These are phyloP conservation scores for Tubosaeta sp. DNA, from an alignment of 768 basidiomycete genomes.

Conservation along the genomic window DNA sequence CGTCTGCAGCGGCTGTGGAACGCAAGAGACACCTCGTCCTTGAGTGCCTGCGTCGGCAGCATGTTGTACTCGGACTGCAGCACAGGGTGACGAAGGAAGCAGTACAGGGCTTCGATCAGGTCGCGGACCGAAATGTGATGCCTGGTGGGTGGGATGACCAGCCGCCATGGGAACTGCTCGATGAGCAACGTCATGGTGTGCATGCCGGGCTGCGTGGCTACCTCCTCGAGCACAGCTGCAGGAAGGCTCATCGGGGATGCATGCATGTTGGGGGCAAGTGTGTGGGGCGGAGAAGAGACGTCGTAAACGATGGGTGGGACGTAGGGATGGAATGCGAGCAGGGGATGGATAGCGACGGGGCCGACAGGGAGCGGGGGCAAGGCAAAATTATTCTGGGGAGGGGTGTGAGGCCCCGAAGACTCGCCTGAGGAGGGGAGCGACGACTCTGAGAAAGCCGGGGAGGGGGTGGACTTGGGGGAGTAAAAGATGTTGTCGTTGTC, in stretches of 20 bases:
- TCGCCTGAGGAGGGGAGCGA: slow-evolving; percentile 29
- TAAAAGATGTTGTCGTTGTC: slow-evolving; percentile 31
- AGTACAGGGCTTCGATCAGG: slow-evolving; percentile 45
- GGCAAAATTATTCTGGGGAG: slow-evolving; percentile 22
- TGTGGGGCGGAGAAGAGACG: slow-evolving; percentile 15
- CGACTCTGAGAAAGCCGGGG: slow-evolving; percentile 26
- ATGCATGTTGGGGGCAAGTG: slow-evolving; percentile 20
- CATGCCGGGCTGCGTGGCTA: slow-evolving; percentile 31
- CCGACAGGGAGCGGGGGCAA: slow-evolving; percentile 22
- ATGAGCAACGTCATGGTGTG: slow-evolving; percentile 29
- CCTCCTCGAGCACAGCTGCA: slow-evolving; percentile 18
- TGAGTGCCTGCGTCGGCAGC: slow-evolving; percentile 31
- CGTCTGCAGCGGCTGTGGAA: slow-evolving; percentile 40
- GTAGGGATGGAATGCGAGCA: slow-evolving; percentile 28
- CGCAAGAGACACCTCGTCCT: slow-evolving; percentile 37
- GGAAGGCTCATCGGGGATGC: slow-evolving; percentile 27
- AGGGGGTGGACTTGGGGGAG: slow-evolving; percentile 20
- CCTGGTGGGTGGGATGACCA: slow-evolving; percentile 27
- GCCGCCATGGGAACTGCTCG: slow-evolving; percentile 32
- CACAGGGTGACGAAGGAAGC: slow-evolving; percentile 38
- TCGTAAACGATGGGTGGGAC: slow-evolving; percentile 21
- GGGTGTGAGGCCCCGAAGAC: slow-evolving; percentile 27
- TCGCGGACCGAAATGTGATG: slow-evolving; percentile 41
- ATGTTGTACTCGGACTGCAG: slow-evolving; percentile 38
- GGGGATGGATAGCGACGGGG: slow-evolving; percentile 28